Base-by-base conservation (phyloP, 345 rosid species). In the Cardamine occulta region DNA sequence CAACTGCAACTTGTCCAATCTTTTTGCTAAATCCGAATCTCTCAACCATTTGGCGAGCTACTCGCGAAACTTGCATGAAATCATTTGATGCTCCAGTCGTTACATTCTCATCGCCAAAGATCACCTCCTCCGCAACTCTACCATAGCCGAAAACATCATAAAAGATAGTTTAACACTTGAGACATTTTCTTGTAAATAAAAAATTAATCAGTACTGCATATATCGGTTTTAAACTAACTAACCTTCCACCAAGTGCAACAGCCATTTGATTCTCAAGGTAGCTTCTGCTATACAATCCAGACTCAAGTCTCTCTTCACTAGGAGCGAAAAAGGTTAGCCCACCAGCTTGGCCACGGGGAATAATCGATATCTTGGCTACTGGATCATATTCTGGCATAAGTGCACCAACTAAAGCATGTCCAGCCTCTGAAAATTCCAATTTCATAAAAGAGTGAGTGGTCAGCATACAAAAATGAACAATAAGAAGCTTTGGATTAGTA, bases 231-330 rank as follows among this genome's bases (percentile, higher is more conserved):
- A 12, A 65, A 63, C 35, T 47, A 28, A 45, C 85, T 63, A 74
- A 95, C 99, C 99, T 91, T 82, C 97, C 99, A 70, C 99, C 97
- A 23, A 95, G 97, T 70, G 97, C 99, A 75, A 95, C 97, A 44
- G 97, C 96, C 99, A 91, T 87, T 77, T 95, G 99, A 68, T 95
- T 95, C 89, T 91, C 97, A 24, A 95, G 86, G 89, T 95, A 95
- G 89, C 97, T 90, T 75, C 91, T 82, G 81, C 97, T 91, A 84
- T 95, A 95, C 73, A 95, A 78, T 72, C 97, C 97, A 74, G 97
- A 95, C 86, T 95, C 99, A 0, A 95, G 91, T 80, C 97, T 88
- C 82, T 95, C 99, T 80, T 95, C 97, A 26, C 99, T 95, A 17
- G 99, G 99, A 13, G 97, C 97, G 1, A 91, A 91, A 61, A 91